phyloP scores from a whole-genome alignment of 352 stramenopile genomes.

The Thalassiosira allenii region DNA sequence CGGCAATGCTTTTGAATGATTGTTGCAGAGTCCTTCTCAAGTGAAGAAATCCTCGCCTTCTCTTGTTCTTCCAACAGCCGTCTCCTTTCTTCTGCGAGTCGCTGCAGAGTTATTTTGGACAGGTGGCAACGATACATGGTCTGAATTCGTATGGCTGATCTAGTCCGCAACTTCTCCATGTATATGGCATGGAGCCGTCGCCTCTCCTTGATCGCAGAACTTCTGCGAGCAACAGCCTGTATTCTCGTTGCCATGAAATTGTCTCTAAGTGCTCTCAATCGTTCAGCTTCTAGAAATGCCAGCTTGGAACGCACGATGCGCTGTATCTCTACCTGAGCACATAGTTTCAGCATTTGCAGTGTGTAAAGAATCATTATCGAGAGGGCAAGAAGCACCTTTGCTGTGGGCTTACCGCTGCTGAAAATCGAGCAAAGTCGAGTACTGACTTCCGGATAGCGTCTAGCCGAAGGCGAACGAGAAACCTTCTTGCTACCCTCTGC shows the following conservation, averaged over 20 bases:
- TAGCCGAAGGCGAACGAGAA: conserved; percentile 34
- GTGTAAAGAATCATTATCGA: too few relatives aligned
- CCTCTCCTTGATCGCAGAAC: conserved; percentile 17
- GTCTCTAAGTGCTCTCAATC: conserved; percentile 14
- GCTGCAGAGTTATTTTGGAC: conserved; percentile 15
- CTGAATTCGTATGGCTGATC: conserved; percentile 48
- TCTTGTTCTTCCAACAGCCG: conserved; percentile 37
- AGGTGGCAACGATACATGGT: conserved; percentile 25
- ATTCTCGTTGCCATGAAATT: conserved; percentile 42
- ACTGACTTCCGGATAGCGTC: conserved; percentile 18
- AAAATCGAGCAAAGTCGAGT: conserved; percentile 5
- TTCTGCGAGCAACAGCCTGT: conserved; percentile 36
- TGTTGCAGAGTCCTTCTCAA: conserved; percentile 28
- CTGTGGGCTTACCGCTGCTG: conserved; percentile 34
- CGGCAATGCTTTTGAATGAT: conserved; percentile 55
- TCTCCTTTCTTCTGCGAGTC: conserved; percentile 29
- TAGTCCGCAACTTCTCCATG: conserved; percentile 26
- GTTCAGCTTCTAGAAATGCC: conserved; percentile 20
- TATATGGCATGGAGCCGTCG: conserved; percentile 20
- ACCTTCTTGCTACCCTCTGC: conserved; percentile 47
- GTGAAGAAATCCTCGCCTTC: conserved; percentile 9
- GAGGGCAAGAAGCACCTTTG: too few relatives aligned
- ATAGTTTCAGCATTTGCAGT: too few relatives aligned
- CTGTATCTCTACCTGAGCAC: conserved; percentile 35
- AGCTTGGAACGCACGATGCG: conserved; percentile 23